These are phyloP conservation scores for Podospora anserina DNA, from an alignment of 495 filamentous ascomycete species.

Conservation along the genomic window DNA sequence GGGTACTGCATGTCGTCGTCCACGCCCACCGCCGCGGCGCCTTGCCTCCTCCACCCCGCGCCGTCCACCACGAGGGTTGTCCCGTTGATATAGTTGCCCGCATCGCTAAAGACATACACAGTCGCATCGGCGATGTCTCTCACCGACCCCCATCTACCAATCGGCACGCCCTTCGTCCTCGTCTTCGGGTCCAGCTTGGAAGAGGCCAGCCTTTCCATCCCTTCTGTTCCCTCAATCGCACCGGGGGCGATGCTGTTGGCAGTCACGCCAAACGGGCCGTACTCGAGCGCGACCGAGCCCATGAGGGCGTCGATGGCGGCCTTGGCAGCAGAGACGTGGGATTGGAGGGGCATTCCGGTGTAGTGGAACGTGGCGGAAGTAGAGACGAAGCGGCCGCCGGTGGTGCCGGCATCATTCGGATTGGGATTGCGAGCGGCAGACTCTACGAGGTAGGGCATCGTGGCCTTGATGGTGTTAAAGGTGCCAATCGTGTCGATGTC, in stretches of 20 bases:
- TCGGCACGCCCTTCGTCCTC: slow-evolving; percentile 48
- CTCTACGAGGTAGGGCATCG: slow-evolving; percentile 69
- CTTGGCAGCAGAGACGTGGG: slow-evolving; percentile 86
- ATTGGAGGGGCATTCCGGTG: slow-evolving; percentile 74
- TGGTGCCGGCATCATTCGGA: slow-evolving; percentile 44
- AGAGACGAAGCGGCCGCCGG: slow-evolving; percentile 83
- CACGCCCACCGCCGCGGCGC: slow-evolving; percentile 43
- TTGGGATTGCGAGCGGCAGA: slow-evolving; percentile 63
- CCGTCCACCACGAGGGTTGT: slow-evolving; percentile 77
- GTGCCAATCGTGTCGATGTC: slow-evolving; percentile 94
- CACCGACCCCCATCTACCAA: slow-evolving; percentile 72
- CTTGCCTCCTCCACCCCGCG: slow-evolving; percentile 61
- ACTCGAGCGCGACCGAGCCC: slow-evolving; percentile 72
- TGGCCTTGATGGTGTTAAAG: slow-evolving; percentile 93
- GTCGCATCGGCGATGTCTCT: slow-evolving; percentile 92
- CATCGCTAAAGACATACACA: slow-evolving; percentile 77
- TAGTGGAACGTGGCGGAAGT: slow-evolving; percentile 89
- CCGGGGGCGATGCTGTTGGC: slow-evolving; percentile 85
- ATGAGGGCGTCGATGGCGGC: slow-evolving; percentile 84
- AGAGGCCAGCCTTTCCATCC: slow-evolving; percentile 52
- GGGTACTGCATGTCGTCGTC: slow-evolving; percentile 46
- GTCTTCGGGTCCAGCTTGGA: slow-evolving; percentile 30
- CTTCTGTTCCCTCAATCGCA: slow-evolving; percentile 65
- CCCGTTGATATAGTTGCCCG: slow-evolving; percentile 80
- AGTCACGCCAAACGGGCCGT: slow-evolving; percentile 83